Evolutionary conservation across 2,329 filamentous ascomycete species (phyloP), one percentile per base, ranked within the genome.

Genomic region (Tolypocladium paradoxum): DNA sequence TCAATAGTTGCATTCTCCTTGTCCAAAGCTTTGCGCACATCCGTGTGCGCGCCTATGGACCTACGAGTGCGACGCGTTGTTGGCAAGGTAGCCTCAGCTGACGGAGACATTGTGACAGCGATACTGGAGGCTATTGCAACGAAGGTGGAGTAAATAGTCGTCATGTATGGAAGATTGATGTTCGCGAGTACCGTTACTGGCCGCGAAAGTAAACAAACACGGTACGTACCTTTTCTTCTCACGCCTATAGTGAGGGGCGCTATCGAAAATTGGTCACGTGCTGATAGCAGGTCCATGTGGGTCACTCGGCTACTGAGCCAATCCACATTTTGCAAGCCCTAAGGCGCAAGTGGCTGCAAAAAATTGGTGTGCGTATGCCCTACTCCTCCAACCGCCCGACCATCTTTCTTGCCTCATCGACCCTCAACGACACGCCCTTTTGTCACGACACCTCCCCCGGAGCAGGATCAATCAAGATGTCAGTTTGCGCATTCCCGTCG

Each of bases 1-100:
- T 89, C 84, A 45, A 84, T 72, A 3, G 85, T 88, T 64, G 81
- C 78, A 76, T 95, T 95, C 66, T 95, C 89, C 69, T 90, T 90
- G 62, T 89, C 85, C 58, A 76, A 70, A 37, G 72, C 69, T 68
- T 73, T 80, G 61, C 63, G 76, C 61, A 64, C 72, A 68, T 70
- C 79, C 62, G 68, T 81, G 59, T 75, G 81, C 65, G 67, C 67
- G 20, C 83, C 84, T 55, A 88, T 82, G n/a, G 88, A 91, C 67
- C 88, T 88, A 65, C 87, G 82, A 62, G 80, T 70, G 51, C 80
- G 76, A 61, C 81, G 75, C 58, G 75, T 77, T 40, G 78, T 70
- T 43, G 80, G 79, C 54, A 82, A 58, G n/a, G 80, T 79, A 54
- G 73, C 65, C 71, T 71, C 67, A 46, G 58, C 58, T 20, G 60